A percentile compares a stretch with the other conserved stretches of the same genome.
Evolutionary conservation across 2,329 filamentous ascomycete species (phyloP).

Genomic region (Aspergillus sp.): DNA sequence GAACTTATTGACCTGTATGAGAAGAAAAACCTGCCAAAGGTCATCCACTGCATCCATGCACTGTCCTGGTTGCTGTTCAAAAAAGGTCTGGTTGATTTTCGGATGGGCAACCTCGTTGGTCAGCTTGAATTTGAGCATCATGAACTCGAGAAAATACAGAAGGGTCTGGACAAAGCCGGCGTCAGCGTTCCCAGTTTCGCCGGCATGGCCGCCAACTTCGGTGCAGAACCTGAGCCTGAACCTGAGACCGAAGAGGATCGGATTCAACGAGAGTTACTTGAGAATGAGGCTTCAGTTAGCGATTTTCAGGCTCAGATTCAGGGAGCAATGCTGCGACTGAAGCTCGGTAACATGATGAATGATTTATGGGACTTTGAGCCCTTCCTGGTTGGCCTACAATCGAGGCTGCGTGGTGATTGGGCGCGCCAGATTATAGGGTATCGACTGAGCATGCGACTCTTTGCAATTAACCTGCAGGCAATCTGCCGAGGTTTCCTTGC

Average conservation of each 20-base stretch:
- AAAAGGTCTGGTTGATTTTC: conserved; percentile 88
- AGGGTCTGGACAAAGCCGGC: conserved; percentile 89
- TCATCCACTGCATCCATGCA: conserved; percentile 97
- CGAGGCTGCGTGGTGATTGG: conserved; percentile 79
- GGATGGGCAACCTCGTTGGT: conserved; percentile 91
- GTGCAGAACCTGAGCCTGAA: conserved; percentile 69
- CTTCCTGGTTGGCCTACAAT: conserved; percentile 69
- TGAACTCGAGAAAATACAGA: conserved; percentile 93
- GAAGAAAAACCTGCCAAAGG: conserved; percentile 98
- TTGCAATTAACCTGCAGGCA: conserved; percentile 72
- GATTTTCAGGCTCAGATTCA: conserved; percentile 83
- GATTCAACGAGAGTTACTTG: conserved; percentile 68
- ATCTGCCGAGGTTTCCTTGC: conserved; percentile 66
- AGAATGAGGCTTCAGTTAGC: conserved; percentile 60
- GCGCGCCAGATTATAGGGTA: conserved; percentile 75
- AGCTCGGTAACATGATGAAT: conserved; percentile 76
- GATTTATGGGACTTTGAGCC: conserved; percentile 78
- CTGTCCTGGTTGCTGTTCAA: conserved; percentile 95
- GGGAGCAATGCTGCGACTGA: conserved; percentile 68
- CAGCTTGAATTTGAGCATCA: conserved; percentile 97
- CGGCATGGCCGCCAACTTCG: conserved; percentile 93
- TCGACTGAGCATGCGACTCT: conserved; percentile 69
- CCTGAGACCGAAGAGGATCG: conserved; percentile 77
- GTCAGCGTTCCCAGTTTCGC: conserved; percentile 96
- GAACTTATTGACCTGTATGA: conserved; percentile 97